phyloP scores from a whole-genome alignment of 257 asterid species.

The Solanum bulbocastanum region DNA sequence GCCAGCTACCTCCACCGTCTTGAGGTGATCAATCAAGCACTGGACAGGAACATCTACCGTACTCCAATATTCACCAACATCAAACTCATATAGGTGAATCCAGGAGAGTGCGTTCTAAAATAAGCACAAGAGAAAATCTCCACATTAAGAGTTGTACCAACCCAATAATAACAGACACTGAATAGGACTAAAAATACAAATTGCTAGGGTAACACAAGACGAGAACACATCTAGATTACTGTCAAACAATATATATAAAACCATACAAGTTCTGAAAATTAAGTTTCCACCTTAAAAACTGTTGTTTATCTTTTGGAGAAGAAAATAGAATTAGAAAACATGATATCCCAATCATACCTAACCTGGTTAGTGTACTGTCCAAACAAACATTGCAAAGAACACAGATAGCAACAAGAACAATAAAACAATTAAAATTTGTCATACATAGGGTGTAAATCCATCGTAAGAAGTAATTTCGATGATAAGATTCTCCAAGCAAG shows the following conservation, averaged over 20 bases:
- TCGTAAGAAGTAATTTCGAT: slow-evolving; percentile 1
- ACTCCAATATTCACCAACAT: slow-evolving; percentile 1
- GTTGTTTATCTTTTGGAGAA: not conserved
- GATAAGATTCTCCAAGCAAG: slow-evolving; percentile 8
- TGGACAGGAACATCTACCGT: not conserved
- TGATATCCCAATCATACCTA: not conserved
- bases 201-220: not conserved
- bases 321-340: not conserved
- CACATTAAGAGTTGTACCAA: not conserved
- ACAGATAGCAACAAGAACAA: not conserved
- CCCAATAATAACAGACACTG: not conserved
- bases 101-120: not conserved
- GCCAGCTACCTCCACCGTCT: not conserved
- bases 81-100: slow-evolving; percentile 1
- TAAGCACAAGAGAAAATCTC: not conserved
- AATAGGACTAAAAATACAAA: not conserved
- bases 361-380: not conserved
- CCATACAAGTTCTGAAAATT: not conserved
- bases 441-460: not conserved
- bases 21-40: not conserved
- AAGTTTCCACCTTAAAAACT: not conserved
- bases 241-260: not conserved
- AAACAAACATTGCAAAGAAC: not conserved
- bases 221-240: not conserved
- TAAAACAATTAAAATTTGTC: not conserved